Base-by-base conservation (phyloP, 768 basidiomycete genomes). In the Naematelia encephala region DNA sequence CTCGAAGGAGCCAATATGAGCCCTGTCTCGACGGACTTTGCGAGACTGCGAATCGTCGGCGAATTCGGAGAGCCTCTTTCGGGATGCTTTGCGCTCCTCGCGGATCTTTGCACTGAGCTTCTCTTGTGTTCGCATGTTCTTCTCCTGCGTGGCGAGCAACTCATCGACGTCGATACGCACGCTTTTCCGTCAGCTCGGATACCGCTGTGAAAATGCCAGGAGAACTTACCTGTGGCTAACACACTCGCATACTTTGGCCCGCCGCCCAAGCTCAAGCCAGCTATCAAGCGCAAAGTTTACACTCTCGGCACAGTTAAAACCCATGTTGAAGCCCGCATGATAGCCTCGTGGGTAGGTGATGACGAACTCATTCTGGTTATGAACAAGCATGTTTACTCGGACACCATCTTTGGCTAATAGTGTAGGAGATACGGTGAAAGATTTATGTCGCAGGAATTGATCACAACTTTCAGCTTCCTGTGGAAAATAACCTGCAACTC, bases 391-490 rank as follows among this genome's bases (percentile, higher is more conserved):
- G 71, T 93, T 99, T 50, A 89, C 93, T 54, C 80, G 80, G 63
- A 88, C 90, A 1, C 89, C 85, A 0, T 86, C 84, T 67, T 89
- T 85, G 0, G 89, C 84, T 0, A 99, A 83, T 2, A 86, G 80
- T 5, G 83, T 86, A 0, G 96, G 96, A 0, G 92, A 96, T 2
- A 88, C 91, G 39, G 94, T 84, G 78, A 91, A 98, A 0, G 91
- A 89, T 75, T 99, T 99, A 79, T 99, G 96, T 2, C 96, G 86
- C 56, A 99, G 81, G 78, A 97, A 99, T 73, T 99, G 91, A 1
- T 88, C 85, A 74, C 96, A 99, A 57, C 84, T 80, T 2, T 86
- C 84, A 0, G 85, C 87, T 61, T 93, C 92, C 59, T 85, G 85
- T 0, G 93, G 91, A 73, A 99, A 99, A 70, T 90, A 88, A 53